These are phyloP conservation scores for Phytophthora nicotianae DNA, from an alignment of 352 stramenopile genomes.

Conservation along the genomic window DNA sequence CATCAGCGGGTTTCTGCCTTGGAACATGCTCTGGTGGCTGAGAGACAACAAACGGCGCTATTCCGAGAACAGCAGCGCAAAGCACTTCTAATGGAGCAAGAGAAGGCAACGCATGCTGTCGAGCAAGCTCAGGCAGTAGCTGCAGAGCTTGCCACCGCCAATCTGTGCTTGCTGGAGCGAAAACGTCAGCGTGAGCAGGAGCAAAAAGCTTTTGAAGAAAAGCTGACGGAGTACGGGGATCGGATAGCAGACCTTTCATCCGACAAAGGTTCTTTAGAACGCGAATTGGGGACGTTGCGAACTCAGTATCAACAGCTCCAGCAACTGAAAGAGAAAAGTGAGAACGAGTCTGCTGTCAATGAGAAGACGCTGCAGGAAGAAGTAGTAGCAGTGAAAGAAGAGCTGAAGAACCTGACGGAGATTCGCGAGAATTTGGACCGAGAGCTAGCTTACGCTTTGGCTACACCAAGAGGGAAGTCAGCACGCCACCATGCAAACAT, in stretches of 20 bases:
- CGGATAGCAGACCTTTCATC: constrained; percentile 8
- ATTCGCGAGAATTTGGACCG: constrained; percentile 33
- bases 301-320: constrained; percentile 19
- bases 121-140: constrained; percentile 44
- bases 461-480: constrained; percentile 21
- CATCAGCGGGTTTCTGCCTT: constrained; percentile 58
- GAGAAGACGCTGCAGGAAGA: constrained; percentile 16
- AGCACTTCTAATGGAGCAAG: constrained; percentile 43
- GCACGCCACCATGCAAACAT: constrained; percentile 20
- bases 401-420: constrained; percentile 26
- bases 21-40: constrained; percentile 55
- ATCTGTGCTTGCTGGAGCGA: constrained; percentile 71
- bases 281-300: constrained; percentile 17
- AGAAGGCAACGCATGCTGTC: constrained; percentile 50
- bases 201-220: constrained; percentile 31
- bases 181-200: constrained; percentile 67
- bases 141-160: constrained; percentile 69
- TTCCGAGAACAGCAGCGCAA: constrained; percentile 48
- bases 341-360: constrained; percentile 6
- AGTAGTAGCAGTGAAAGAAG: constrained; percentile 17
- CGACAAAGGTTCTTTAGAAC: constrained; percentile 10
- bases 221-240: constrained; percentile 12
- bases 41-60: constrained; percentile 44
- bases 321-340: constrained; percentile 1
- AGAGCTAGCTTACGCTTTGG: constrained; percentile 28